Percentiles rank a stretch among this genome's conserved stretches.
Evolutionary conservation across 2,329 filamentous ascomycete species (phyloP).

Genomic region (Cyclaneusma minus): DNA sequence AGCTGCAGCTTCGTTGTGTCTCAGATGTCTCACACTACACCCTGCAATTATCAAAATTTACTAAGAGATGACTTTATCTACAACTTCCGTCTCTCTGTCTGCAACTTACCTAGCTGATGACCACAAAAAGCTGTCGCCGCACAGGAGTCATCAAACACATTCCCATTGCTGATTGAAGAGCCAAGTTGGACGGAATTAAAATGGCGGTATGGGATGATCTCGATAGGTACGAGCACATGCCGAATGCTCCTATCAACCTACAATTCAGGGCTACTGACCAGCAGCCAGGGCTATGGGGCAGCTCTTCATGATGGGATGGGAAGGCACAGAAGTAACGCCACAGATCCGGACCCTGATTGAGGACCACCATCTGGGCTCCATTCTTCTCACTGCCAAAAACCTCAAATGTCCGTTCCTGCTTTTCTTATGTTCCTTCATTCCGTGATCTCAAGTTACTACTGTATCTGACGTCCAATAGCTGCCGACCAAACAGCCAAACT

Average conservation of each 20-base stretch:
- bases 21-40: no score
- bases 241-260: constrained; percentile 17
- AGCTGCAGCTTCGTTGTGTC: no score
- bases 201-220: no score
- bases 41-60: no score
- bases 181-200: no score
- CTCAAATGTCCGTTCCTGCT: constrained; percentile 49
- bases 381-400: constrained; percentile 73
- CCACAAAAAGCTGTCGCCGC: no score
- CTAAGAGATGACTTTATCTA: no score
- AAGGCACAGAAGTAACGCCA: constrained; percentile 69
- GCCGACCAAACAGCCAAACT: constrained; percentile 79
- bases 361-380: constrained; percentile 75
- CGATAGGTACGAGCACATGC: no score
- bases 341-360: constrained; percentile 71
- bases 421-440: constrained; percentile 1
- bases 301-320: constrained; percentile 72
- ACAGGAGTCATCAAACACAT: no score
- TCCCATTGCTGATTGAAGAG: no score
- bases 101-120: no score
- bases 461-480: constrained; percentile 33
- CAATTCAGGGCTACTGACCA: constrained; percentile 34
- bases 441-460: not conserved
- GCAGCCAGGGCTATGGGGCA: constrained; percentile 61
- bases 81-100: no score